Evolutionary conservation across 2,329 filamentous ascomycete genomes (phyloP), one percentile per base, ranked within the genome.

Genomic region (Bipolaris gigantea): DNA sequence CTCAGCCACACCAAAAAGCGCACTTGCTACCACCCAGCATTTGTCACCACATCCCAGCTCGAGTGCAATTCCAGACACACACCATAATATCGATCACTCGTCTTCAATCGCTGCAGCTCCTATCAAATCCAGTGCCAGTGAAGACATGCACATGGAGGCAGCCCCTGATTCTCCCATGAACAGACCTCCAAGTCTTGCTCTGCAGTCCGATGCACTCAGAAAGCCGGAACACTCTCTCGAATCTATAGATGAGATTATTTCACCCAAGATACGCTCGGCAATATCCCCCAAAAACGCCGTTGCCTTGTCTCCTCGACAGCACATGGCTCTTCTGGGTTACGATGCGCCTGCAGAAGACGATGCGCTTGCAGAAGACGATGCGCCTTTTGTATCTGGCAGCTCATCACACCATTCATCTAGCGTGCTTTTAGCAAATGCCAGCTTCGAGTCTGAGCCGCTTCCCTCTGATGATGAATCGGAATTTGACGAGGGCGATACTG

Each of bases 401-500:
- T 19, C 11, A 21, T 15, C 25, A 7, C 8, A 16, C 8, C 19
- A 23, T 8, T 16, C 21, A 8, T 35, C 34, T 1, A 30, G 19
- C 8, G 30, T 49, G 18, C 33, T 25, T 25, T 18, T 30, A n/a
- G 35, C 42, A 2, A 23, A 57, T 5, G 16, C 30, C 5, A 46
- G 21, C 30, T 32, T 43, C n/a, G 53, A 56, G 18, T 42, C 50
- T 21, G 57, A 50, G 23, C 41, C 33, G 19, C 27, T 55, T 10
- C 10, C 40, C 13, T 35, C 16, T 15, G 64, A 70, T n/a, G 64
- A 66, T 15, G 69, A 70, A 15, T 69, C 62, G 2, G 63, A 66
- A 3, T 73, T 72, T 35, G 71, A 73, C 16, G 71, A 73, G 45
- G 71, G 65, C 9, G 70, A 73, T 36, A 73, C 71, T 6, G 59